Base-by-base conservation (phyloP, 129 eudicot genomes). In the carrot (Daucus carota) region DNA sequence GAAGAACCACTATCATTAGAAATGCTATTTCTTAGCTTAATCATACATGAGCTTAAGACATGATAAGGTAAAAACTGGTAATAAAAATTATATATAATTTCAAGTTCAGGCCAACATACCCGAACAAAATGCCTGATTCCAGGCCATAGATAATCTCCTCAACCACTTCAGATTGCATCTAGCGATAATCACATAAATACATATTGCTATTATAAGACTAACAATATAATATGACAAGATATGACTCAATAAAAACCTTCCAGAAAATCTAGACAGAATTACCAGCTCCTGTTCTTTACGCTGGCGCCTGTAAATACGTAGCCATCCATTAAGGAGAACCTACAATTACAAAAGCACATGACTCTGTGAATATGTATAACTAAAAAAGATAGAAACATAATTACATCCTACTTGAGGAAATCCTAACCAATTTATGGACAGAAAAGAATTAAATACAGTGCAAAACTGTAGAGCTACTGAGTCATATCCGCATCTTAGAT, bases 81-180 rank as follows among this genome's bases (percentile, higher is more conserved):
- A n/a, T 15, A 40, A 40, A 40, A 70, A 17, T 40, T 1, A 12
- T 70, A 41, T 1, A 31, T 32, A 34, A 67, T 16, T 31, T 42
- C 18, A 67, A 34, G 24, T 38, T 70, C 29, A 78, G 48, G 79
- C 24, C 72, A 41, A 75, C 67, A 47, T 89, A 95, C 99, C 99
- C 99, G 69, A 95, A 95, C 78, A 95, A 82, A 82, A 95, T 88
- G 83, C 99, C 99, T 45, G 99, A 91, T 80, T 95, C 97, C 89
- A 95, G 79, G 81, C 99, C 99, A 72, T 87, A 91, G 28, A 95
- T 95, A 77, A 95, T 89, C 84, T 95, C 99, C 59, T 95, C 99
- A 44, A 95, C 94, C 78, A 95, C 99, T 85, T 95, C 97, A 75
- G 92, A 95, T 80, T 95, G 99, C 96, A 95, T 89, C 99, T 95